Conservation (phyloP, 2,329 filamentous ascomycete species). For the Paracoccidioides brasiliensis region DNA sequence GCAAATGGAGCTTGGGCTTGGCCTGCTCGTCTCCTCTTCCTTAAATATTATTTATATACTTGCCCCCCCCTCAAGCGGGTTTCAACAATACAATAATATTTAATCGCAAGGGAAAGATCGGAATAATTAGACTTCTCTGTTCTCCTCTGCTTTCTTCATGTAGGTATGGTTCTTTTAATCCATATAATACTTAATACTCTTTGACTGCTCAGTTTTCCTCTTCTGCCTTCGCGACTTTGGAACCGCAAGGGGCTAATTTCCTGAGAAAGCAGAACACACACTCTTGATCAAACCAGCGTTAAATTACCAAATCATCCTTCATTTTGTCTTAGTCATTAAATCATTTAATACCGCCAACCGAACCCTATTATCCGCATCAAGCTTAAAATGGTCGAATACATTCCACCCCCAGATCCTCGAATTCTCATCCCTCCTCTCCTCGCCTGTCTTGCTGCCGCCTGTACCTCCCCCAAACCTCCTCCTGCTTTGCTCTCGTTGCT, state of each 20-base stretch:
- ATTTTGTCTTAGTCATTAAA: no score
- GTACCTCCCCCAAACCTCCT: slow-evolving; percentile 45
- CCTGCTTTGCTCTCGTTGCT: slow-evolving; percentile 48
- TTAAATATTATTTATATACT: neutral
- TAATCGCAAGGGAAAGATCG: no score
- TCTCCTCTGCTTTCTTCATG: no score
- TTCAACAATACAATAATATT: neutral
- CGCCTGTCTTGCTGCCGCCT: slow-evolving; percentile 50
- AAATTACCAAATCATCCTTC: no score
- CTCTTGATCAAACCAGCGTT: no score
- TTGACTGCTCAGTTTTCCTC: no score
- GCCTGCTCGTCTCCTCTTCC: neutral
- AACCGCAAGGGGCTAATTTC: no score
- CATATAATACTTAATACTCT: no score
- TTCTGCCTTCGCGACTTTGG: no score
- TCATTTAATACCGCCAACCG: neutral
- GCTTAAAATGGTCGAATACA: slow-evolving; percentile 39
- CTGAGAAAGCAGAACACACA: no score
- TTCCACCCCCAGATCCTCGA: slow-evolving; percentile 42
- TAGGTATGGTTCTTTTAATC: no score
- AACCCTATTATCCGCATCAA: neutral
- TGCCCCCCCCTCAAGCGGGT: neutral
- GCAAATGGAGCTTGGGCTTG: slow-evolving; percentile 8
- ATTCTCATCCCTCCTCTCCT: slow-evolving; percentile 49
- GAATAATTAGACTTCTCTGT: no score